These are phyloP conservation scores for Mycena crocata DNA, from an alignment of 768 basidiomycete species.

Conservation along the genomic window DNA sequence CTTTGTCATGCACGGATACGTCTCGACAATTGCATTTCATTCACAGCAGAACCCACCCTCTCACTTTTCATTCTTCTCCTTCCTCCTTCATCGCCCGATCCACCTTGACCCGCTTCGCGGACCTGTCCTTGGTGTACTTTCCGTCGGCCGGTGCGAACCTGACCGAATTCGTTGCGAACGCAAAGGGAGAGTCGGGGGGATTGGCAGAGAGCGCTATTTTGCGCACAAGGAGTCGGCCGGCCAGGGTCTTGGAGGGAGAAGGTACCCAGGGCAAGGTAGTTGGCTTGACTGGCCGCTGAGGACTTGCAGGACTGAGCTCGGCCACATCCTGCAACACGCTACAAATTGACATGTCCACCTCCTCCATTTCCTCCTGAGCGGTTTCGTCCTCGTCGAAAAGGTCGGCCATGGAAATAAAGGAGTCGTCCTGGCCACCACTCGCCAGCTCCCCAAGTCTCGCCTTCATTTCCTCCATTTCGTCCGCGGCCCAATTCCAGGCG, in stretches of 20 bases:
- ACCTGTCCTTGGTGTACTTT: neutral
- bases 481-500: neutral
- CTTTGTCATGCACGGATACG: no score
- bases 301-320: neutral
- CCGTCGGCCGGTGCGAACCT: neutral
- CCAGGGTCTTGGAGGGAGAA: neutral
- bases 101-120: conserved; percentile 4
- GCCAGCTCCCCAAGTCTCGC: neutral
- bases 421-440: neutral
- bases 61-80: neutral
- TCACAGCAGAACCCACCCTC: no score
- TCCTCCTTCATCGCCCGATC: neutral
- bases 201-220: conserved; percentile 9
- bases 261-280: neutral
- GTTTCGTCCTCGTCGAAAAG: neutral
- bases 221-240: neutral
- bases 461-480: neutral
- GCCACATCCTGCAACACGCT: neutral
- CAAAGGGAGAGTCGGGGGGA: conserved; percentile 1
- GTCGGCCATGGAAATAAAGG: neutral
- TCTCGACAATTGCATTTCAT: no score
- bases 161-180: conserved; percentile 4
- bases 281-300: neutral
- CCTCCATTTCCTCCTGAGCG: neutral
- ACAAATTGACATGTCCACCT: conserved; percentile 2